Evolutionary conservation across 805 yeast genomes (phyloP), one percentile per base, ranked within the genome.

Genomic region (Danielia oregonensis): DNA sequence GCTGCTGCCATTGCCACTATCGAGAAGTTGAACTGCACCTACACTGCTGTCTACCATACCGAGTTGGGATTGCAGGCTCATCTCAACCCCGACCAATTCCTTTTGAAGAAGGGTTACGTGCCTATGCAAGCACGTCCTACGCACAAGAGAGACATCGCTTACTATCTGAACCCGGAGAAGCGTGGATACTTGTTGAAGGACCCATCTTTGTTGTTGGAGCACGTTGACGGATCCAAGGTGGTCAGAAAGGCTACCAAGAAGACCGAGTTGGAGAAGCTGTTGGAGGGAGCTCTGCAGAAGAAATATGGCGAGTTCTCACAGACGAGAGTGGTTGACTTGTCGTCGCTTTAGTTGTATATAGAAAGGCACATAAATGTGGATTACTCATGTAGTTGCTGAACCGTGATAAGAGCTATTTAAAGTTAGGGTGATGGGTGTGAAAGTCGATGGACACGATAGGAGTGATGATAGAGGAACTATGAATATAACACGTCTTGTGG

Each of bases 91-190:
- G 74, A 77, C 30, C 70, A 79, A 59, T 83, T 80, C 48, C 57
- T 84, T 30, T 59, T 69, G 44, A 82, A 73, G 50, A 80, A 78
- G 53, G 95, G 94, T 12, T 78, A 87, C 44, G 58, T 89, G 11
- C 97, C 97, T 29, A 57, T 86, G 45, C 79, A 76, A 33, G 88
- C 97, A 1, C 78, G 88, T 59, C 98, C 98, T 10, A 82, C 82
- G 6, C 79, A 76, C 48, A 78, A 85, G 62, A 82, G 86, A 61
- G 87, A 83, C 52, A 79, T 91, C 37, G 78, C 77, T 38, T 86
- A 71, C 60, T 91, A 93, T 64, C 76, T 87, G 31, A 73, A 78
- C 55, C 72, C 74, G 2, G 78, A 69, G 24, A 78, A 78, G 52
- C 74, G 87, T 46, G 98, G 98, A 6, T 91, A 86, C 55, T 62